Conservation (phyloP, 2,329 filamentous ascomycete species). For the Stachybotrys chlorohalonatus region DNA sequence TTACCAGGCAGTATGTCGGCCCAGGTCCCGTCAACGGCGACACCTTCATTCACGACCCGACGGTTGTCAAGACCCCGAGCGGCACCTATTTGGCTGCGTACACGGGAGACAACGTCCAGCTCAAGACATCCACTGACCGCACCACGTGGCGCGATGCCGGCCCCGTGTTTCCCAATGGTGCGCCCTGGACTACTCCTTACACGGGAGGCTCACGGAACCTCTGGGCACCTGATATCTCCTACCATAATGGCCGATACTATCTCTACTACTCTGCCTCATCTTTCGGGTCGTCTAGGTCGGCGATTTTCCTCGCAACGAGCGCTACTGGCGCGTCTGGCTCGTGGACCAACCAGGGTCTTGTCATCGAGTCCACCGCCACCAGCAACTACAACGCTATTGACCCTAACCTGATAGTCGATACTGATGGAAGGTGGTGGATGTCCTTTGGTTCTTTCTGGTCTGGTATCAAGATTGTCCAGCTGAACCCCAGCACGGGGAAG, state of each 20-base stretch:
- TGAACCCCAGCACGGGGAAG: constrained; percentile 16
- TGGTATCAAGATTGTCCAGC: constrained; percentile 18
- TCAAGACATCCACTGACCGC: constrained; percentile 22
- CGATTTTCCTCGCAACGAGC: constrained; percentile 21
- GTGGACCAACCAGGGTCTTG: constrained; percentile 18
- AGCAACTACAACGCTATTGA: constrained; percentile 20
- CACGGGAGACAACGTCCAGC: constrained; percentile 15
- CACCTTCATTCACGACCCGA: constrained; percentile 17
- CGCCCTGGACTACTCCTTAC: constrained; percentile 20
- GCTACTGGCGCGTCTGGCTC: constrained; percentile 16
- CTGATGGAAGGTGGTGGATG: constrained; percentile 18
- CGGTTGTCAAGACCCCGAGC: constrained; percentile 17
- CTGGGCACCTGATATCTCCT: constrained; percentile 46
- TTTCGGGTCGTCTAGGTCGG: constrained; percentile 16
- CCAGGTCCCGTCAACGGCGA: constrained; percentile 16
- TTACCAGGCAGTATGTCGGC: constrained; percentile 5
- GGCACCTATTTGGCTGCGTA: constrained; percentile 17
- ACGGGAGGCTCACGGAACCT: constrained; percentile 19
- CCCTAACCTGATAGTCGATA: constrained; percentile 17
- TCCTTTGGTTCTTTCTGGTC: constrained; percentile 22
- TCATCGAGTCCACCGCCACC: constrained; percentile 12
- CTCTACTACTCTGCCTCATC: constrained; percentile 23
- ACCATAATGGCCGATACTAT: constrained; percentile 19
- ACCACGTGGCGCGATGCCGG: constrained; percentile 19
- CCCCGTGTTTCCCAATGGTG: constrained; percentile 18